Percentiles rank a stretch among this genome's conserved stretches.
These are phyloP conservation scores for Russula griseocarnosa DNA, from an alignment of 768 basidiomycete species.

Conservation along the genomic window DNA sequence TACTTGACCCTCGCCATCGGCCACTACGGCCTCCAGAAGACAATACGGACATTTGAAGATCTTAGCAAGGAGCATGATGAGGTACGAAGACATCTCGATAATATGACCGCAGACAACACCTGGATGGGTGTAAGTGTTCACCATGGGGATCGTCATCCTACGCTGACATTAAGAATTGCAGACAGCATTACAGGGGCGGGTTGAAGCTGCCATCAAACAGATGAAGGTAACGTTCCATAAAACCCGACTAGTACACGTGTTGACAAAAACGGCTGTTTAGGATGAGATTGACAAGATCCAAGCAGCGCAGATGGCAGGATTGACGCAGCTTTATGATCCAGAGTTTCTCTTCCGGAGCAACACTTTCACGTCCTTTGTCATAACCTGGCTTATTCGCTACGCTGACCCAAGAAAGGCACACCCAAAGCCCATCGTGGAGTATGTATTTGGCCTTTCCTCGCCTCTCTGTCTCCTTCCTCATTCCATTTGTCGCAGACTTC, in stretches of 20 bases:
- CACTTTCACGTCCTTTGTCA: constrained; percentile 83
- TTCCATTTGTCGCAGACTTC: constrained; percentile 52
- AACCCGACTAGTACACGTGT: not conserved
- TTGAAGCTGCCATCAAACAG: constrained; percentile 70
- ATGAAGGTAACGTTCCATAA: constrained; percentile 45
- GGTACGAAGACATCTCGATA: constrained; percentile 70
- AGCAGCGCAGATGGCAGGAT: constrained; percentile 72
- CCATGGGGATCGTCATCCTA: not conserved
- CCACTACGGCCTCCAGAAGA: constrained; percentile 83
- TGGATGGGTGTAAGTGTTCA: constrained; percentile 70
- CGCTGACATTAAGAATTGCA: constrained; percentile 33
- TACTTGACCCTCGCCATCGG: constrained; percentile 83
- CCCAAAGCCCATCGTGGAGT: constrained; percentile 67
- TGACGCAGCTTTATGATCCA: constrained; percentile 83
- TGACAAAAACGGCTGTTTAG: constrained; percentile 37
- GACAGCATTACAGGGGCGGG: constrained; percentile 71
- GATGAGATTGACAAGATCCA: constrained; percentile 65
- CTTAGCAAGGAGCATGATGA: constrained; percentile 73
- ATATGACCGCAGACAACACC: constrained; percentile 66
- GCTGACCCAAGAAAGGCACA: constrained; percentile 79
- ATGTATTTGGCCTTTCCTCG: constrained; percentile 32
- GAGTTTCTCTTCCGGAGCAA: constrained; percentile 75
- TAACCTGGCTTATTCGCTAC: constrained; percentile 89
- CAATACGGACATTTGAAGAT: constrained; percentile 71
- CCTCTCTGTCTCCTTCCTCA: not conserved